Base-by-base conservation (phyloP, 352 stramenopile genomes). In the Lagenidium sp. region DNA sequence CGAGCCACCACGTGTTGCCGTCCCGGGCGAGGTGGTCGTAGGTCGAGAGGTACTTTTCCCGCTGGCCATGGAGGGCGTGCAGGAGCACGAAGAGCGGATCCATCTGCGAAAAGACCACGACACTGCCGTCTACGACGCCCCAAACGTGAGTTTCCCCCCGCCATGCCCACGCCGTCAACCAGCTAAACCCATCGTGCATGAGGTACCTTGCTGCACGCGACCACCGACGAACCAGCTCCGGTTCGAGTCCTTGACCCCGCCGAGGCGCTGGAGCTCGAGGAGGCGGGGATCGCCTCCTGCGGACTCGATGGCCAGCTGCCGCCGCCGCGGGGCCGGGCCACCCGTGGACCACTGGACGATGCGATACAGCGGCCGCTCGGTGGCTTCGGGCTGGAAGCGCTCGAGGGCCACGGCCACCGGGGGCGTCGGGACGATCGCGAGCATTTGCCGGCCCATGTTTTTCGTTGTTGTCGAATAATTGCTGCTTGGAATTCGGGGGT, bases 171-270 rank as follows among this genome's bases (percentile, higher is more conserved):
- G n/a, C n/a, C n/a, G n/a, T n/a, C n/a, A n/a, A n/a, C n/a, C n/a
- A n/a, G n/a, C n/a, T n/a, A n/a, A n/a, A n/a, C n/a, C n/a, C n/a
- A n/a, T n/a, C n/a, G n/a, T n/a, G n/a, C n/a, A n/a, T n/a, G n/a
- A n/a, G n/a, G 6, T 25, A 79, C 67, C 67, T 60, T 85, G 68
- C 25, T 78, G 40, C 34, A 89, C 80, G 41, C 57, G 38, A 47
- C 84, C 86, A n/a, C 68, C 72, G 10, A 85, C 55, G 50, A 90
- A 90, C 77, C 77, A 90, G 53, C 74, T 87, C 19, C 74, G 59
- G 39, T 49, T 57, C 44, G 63, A 50, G 44, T 81, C 68, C 25
- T 53, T 55, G 21, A 55, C 57, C 16, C 57, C 41, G 50, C 78
- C 53, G 6, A 81, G 34, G 32, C 68, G 70, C 55, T 89, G 73